Evolutionary conservation across 768 basidiomycete species (phyloP), one percentile per base, ranked within the genome.

Genomic region (Tulasnella sp.): DNA sequence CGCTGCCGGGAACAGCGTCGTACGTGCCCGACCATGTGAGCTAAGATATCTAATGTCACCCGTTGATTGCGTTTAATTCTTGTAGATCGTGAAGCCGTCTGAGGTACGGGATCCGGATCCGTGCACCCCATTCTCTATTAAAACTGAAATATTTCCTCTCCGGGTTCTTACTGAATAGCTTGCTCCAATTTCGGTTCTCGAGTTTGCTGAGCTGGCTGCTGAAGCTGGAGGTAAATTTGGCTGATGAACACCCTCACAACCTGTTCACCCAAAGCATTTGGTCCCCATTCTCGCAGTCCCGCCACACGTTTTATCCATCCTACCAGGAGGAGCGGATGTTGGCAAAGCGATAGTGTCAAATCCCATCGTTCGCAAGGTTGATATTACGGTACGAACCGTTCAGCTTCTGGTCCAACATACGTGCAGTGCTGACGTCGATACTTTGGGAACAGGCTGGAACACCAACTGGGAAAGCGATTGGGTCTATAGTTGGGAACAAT

Each of bases 1-100:
- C 40, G 95, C 95, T 69, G 93, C 94, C 11, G 95, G 94, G 6
- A 96, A 95, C 83, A 92, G 92, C 77, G 92, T 96, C 73, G 89
- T 96, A 75, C 42, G 82, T 69, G 50, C 18, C 22, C 50, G 54
- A 6, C 24, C 41, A 22, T 60, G 54, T 40, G 20, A 72, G 64
- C n/a, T 48, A 14, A 8, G 46, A 24, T 44, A 28, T 28, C 20
- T 16, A 16, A 37, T 69, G 64, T 75, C 44, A 42, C 20, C n/a
- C n/a, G 75, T 24, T 75, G 22, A 73, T 79, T 42, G 72, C 16
- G 0, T 28, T 69, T 37, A 31, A 24, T 34, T n/a, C 28, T 34
- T 16, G 50, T 12, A 80, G 75, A 78, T 82, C 40, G 80, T 95
- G 28, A 96, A 95, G 83, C 93, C 94, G 1, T 94, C 94, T 69